Evolutionary conservation across 106 monocot species (phyloP), one percentile per base, ranked within the genome.

Genomic region (Phalaenopsis equestris): DNA sequence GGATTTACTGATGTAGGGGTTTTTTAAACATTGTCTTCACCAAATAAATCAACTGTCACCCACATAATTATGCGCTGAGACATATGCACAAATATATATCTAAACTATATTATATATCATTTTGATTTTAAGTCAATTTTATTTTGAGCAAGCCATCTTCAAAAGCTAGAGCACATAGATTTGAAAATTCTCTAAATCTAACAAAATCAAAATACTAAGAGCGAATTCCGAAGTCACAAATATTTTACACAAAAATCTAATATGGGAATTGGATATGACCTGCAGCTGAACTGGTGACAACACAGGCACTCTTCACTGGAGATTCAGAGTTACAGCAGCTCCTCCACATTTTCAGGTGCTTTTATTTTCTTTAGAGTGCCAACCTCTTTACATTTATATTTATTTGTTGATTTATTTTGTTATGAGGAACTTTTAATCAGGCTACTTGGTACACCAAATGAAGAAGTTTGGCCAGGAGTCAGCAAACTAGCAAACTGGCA

Each of bases 281-380:
- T 76, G 76, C 49, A 92, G 95, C 95, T 85, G 95, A 95, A 86
- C 78, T 99, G 58, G 87, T 89, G 39, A 93, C 99, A 14, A 95
- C 82, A 18, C 88, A 95, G 85, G 84, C 99, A 23, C 84, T 95
- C 10, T 99, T 99, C 82, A 81, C 90, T 72, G 95, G 99, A 5
- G 99, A 99, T 75, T 99, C 99, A 75, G 99, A 99, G 75, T 80
- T 95, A 78, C 95, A 95, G 41, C 99, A 99, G 80, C 99, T 99
- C 2, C 88, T 99, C 14, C 95, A 93, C 76, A 93, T 95, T 68
- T 95, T 95, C 91, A 91, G 87, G 92, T 89, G 16, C 74, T 38
- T 61, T 46, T 2, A 42, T 39, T 75, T 82, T 24, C 5, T 38
- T 21, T n/a, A 1, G 19, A 21, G 57, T 14, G 12, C 48, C 48